phyloP scores from a whole-genome alignment of 257 asterid species.

The Petunia axillaris region DNA sequence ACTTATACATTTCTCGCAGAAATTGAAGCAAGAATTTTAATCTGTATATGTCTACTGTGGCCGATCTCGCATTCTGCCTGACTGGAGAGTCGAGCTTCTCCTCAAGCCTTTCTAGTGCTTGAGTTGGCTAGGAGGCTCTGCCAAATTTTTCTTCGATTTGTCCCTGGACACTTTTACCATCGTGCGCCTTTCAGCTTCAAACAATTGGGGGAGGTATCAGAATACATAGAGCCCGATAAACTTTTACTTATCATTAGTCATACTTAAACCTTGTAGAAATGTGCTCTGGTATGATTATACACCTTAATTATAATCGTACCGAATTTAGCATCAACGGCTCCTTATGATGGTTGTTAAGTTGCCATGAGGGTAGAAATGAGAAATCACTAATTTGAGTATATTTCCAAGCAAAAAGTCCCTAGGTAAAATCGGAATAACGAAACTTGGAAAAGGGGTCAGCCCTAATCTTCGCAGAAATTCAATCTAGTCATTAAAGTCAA shows the following conservation, averaged over 20 bases:
- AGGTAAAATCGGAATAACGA: background rate
- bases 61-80: no score
- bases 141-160: no score
- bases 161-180: no score
- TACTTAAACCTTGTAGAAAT: background rate
- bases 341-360: background rate
- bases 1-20: no score
- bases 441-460: background rate
- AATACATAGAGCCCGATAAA: background rate
- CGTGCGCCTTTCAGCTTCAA: no score
- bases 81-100: no score
- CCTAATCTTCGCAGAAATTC: slow-evolving; percentile 15
- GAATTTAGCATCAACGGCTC: background rate
- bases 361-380: background rate
- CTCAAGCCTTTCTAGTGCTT: no score
- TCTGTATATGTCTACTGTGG: no score
- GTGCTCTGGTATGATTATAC: background rate
- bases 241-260: background rate
- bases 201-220: no score
- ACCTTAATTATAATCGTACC: background rate
- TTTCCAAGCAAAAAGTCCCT: background rate
- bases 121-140: no score
- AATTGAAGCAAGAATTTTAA: no score
- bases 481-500: background rate
- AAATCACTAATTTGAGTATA: background rate